Base-by-base conservation (phyloP, 192 early-diverging fungal genomes). In the Coemansia sp. region DNA sequence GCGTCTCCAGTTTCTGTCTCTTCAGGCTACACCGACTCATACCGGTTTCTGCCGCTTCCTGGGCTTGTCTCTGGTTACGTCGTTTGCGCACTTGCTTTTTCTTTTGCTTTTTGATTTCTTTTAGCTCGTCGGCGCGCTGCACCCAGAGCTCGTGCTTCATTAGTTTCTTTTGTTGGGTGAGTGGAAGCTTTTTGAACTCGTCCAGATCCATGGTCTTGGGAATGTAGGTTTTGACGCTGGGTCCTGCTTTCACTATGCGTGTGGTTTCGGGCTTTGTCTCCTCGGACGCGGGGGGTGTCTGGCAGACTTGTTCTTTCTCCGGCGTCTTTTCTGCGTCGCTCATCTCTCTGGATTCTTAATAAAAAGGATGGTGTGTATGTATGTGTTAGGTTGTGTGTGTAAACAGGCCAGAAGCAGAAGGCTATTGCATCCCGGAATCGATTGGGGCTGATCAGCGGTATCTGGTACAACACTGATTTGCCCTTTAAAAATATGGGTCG, bases 81-180 rank as follows among this genome's bases (percentile, higher is more conserved):
- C 88, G 85, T 59, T 86, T 66, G 20, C 75, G 71, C 64, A 20
- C 71, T 79, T 89, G 68, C 75, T 75, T 59, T 74, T 83, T 33
- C 75, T 82, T 69, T 73, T 61, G 52, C 5, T 62, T 67, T 56
- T 70, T 73, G 50, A 82, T 73, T 25, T 79, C 72, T 11, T 76
- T 73, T 56, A 84, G 71, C 48, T 84, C 74, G 6, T 75, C 85
- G 18, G 76, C 71, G 0, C 52, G 60, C 3, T 61, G 66, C 36
- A 85, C 75, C 84, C 85, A 91, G 30, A 82, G 62, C 61, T 90
- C 83, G 36, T 92, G 83, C 54, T 85, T 86, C 59, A 89, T 75
- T 2, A 87, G 70, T 31, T 85, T 87, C 63, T 96, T 96, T 32
- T 80, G 86, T 17, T 91, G 91, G 56, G 88, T 91, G 52, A 87